Conservation (phyloP, 2,329 filamentous ascomycete genomes). For the Xylaria sp. region DNA sequence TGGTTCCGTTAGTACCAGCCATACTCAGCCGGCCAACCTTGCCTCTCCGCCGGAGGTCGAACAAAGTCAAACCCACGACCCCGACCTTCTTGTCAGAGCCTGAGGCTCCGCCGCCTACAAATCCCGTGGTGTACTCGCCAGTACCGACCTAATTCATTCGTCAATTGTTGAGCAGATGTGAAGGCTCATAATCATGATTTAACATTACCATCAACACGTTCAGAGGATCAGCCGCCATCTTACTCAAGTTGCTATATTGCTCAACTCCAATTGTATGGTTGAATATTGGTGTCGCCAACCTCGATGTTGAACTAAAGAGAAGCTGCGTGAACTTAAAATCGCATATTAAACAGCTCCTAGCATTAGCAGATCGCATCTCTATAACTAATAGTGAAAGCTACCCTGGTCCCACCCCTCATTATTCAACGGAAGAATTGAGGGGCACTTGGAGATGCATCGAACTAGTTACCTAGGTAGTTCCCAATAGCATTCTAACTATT, state of each 20-base stretch:
- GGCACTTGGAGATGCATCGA: conserved; percentile 44
- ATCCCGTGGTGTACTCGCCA: conserved; percentile 96
- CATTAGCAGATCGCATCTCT: conserved; percentile 16
- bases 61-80: conserved; percentile 89
- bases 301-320: conserved; percentile 1
- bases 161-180: conserved; percentile 33
- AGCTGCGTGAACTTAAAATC: not conserved
- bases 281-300: not conserved
- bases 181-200: not conserved
- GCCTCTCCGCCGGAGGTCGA: conserved; percentile 86
- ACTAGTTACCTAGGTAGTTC: conserved; percentile 6
- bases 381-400: conserved; percentile 35
- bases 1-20: conserved; percentile 88
- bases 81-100: conserved; percentile 96
- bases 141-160: conserved; percentile 74
- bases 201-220: conserved; percentile 74
- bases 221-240: conserved; percentile 56
- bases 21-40: conserved; percentile 89
- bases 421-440: conserved; percentile 54
- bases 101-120: conserved; percentile 84
- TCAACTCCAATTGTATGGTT: conserved; percentile 1
- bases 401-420: conserved; percentile 36
- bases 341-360: not conserved
- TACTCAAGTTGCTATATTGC: not conserved
- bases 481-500: conserved; percentile 6